These are phyloP conservation scores for Russula compacta DNA, from an alignment of 768 basidiomycete genomes.

Conservation along the genomic window DNA sequence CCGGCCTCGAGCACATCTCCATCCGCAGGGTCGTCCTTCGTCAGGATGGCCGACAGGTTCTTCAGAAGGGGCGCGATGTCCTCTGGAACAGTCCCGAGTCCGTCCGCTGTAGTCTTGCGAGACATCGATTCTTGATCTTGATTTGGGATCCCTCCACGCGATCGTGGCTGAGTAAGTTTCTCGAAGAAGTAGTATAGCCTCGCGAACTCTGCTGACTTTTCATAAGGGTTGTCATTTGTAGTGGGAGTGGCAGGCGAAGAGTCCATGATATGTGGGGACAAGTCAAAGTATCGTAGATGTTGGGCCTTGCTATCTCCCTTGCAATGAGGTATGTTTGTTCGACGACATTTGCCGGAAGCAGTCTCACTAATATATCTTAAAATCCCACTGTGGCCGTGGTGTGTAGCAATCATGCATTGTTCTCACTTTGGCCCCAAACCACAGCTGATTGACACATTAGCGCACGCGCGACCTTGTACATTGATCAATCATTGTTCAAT, in stretches of 20 bases:
- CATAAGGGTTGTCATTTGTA: background rate
- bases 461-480: background rate
- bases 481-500: background rate
- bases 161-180: slow-evolving; percentile 16
- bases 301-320: slow-evolving; percentile 1
- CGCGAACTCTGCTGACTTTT: slow-evolving; percentile 19
- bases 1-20: background rate
- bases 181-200: slow-evolving; percentile 21
- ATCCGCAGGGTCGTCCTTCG: slow-evolving; percentile 6
- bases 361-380: slow-evolving; percentile 4
- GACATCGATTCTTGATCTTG: background rate
- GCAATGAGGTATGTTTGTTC: background rate
- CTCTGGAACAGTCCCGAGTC: slow-evolving; percentile 4
- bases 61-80: slow-evolving; percentile 19
- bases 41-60: slow-evolving; percentile 14
- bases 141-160: background rate
- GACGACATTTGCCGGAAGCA: background rate
- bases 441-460: slow-evolving; percentile 1
- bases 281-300: background rate
- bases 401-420: slow-evolving; percentile 3
- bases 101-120: background rate
- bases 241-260: background rate
- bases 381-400: slow-evolving; percentile 1
- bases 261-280: background rate
- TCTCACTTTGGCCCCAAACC: slow-evolving; percentile 7